Conservation (phyloP, 2,329 filamentous ascomycete species). For the Penicillium polonicum region DNA sequence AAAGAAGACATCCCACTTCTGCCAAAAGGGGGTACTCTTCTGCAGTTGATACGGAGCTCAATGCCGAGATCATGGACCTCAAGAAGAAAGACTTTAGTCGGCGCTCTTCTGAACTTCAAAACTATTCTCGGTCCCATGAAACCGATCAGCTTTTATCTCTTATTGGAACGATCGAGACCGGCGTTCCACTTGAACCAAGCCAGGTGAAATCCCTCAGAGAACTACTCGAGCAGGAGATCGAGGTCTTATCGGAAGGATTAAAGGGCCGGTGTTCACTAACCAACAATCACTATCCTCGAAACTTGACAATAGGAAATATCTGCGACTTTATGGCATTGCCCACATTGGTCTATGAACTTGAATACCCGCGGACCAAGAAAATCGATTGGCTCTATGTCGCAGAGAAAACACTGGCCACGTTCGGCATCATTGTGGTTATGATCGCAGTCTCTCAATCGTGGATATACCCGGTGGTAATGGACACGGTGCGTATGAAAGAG, state of each 20-base stretch:
- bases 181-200: constrained; percentile 51
- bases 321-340: constrained; percentile 73
- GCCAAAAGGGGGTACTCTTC: not conserved
- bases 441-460: constrained; percentile 73
- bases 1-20: not conserved
- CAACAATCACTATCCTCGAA: constrained; percentile 63
- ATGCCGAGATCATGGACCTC: constrained; percentile 9
- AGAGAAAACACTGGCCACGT: constrained; percentile 68
- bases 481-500: constrained; percentile 62
- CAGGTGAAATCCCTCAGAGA: constrained; percentile 64
- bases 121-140: constrained; percentile 21
- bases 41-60: not conserved
- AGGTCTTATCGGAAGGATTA: constrained; percentile 63
- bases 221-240: constrained; percentile 67
- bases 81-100: constrained; percentile 42
- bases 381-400: constrained; percentile 74
- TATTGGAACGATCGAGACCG: constrained; percentile 61
- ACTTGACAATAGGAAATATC: constrained; percentile 64
- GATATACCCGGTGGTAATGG: constrained; percentile 74
- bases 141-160: constrained; percentile 61
- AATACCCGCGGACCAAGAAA: constrained; percentile 68
- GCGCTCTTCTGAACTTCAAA: constrained; percentile 30
- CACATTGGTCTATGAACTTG: constrained; percentile 73
- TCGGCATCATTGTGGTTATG: constrained; percentile 71
- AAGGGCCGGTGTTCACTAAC: constrained; percentile 58